Percentiles rank a stretch among this genome's conserved stretches.
Evolutionary conservation across 176 grass and related monocot genomes (phyloP).

Genomic region (Pharus latifolius): DNA sequence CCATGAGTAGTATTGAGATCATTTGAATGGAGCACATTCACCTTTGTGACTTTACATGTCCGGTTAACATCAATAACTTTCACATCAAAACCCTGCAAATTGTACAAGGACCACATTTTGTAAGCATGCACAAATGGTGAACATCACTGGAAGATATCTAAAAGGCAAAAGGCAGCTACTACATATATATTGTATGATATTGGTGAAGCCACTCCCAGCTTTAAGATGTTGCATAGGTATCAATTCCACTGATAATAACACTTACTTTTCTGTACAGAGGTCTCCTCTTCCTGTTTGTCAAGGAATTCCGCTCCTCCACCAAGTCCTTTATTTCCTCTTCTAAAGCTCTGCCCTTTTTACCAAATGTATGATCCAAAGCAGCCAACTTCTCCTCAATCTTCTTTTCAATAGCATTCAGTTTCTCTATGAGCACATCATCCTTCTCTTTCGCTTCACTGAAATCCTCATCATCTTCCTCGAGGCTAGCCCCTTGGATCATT

Average conservation of each 20-base stretch:
- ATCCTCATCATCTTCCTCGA: constrained; percentile 45
- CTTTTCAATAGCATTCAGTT: constrained; percentile 75
- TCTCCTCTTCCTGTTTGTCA: constrained; percentile 60
- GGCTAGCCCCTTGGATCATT: constrained; percentile 45
- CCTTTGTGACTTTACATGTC: constrained; percentile 97
- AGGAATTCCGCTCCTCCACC: constrained; percentile 69
- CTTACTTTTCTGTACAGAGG: constrained; percentile 92
- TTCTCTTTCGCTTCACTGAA: constrained; percentile 68
- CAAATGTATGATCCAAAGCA: constrained; percentile 77
- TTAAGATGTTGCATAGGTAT: background rate
- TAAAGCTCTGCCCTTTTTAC: constrained; percentile 80
- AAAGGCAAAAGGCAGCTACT: background rate
- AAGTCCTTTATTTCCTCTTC: constrained; percentile 77
- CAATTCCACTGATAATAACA: background rate
- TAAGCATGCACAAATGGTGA: background rate
- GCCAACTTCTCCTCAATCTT: constrained; percentile 64
- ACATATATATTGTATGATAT: background rate
- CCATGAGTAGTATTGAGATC: background rate
- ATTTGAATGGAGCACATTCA: constrained; percentile 11
- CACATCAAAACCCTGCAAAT: constrained; percentile 81
- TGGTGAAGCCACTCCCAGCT: background rate
- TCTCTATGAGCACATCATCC: constrained; percentile 61
- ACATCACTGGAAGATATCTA: background rate
- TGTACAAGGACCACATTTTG: background rate
- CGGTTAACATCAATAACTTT: constrained; percentile 92